Percentiles rank a stretch among this genome's conserved stretches.
These are phyloP conservation scores for Beta lomatogona DNA, from an alignment of 179 eudicot species.

Conservation along the genomic window DNA sequence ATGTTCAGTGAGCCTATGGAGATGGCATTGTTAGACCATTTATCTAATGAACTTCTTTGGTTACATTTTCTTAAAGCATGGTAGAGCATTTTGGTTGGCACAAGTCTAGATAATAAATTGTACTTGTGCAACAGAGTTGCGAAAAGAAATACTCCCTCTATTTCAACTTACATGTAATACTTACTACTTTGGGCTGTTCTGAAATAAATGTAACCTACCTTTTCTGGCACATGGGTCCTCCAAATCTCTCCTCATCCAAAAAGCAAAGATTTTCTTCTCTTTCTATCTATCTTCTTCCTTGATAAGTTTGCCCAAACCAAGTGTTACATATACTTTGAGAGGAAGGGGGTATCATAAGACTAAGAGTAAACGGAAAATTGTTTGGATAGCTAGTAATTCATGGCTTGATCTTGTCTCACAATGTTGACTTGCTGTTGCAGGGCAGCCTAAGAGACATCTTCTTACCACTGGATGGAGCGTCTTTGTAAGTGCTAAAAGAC, in stretches of 20 bases:
- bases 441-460: conserved; percentile 77
- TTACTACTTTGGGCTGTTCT: no score
- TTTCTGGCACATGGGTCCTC: no score
- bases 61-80: background rate
- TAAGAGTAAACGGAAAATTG: no score
- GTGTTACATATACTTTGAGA: no score
- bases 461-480: conserved; percentile 80
- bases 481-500: conserved; percentile 72
- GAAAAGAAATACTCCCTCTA: background rate
- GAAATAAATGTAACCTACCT: no score
- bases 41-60: conserved; percentile 2
- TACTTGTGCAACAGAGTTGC: conserved; percentile 1
- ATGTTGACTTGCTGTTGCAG: conserved; percentile 41
- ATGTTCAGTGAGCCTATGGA: conserved; percentile 9
- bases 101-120: background rate
- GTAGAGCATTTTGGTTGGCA: background rate
- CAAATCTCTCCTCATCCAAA: no score
- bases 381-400: background rate
- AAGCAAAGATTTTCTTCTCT: no score
- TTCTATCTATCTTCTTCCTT: no score
- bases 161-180: no score
- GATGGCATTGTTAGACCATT: background rate
- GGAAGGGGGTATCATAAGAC: no score
- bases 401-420: conserved; percentile 6
- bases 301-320: no score